A percentile compares a stretch with the other conserved stretches of the same genome.
These are phyloP conservation scores for Trichosporon ovoides DNA, from an alignment of 1,284 basidiomycete species.

Conservation along the genomic window DNA sequence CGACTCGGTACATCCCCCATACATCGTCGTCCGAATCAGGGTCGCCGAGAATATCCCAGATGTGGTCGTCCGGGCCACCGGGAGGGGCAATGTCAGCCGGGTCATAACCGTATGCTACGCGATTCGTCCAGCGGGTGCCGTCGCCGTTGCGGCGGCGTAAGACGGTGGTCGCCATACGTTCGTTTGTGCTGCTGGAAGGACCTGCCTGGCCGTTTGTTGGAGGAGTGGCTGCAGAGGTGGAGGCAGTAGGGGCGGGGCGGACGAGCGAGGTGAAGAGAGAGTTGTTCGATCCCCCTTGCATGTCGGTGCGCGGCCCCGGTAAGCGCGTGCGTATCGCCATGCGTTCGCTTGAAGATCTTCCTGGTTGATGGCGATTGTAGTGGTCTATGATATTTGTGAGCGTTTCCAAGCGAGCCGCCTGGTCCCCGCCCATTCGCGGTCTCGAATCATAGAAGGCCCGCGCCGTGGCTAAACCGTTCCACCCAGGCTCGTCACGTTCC, in stretches of 20 bases:
- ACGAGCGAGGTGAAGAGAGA: not conserved
- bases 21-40: constrained; percentile 61
- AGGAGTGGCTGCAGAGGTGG: not conserved
- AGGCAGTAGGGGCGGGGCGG: not conserved
- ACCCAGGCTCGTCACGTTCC: not conserved
- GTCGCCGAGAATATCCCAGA: constrained; percentile 66
- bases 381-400: not conserved
- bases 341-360: not conserved
- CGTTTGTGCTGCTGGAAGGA: constrained; percentile 4
- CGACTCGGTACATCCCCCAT: constrained; percentile 14
- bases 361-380: not conserved
- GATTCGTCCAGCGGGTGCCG: not conserved
- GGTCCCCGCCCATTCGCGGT: not conserved
- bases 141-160: constrained; percentile 10
- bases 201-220: not conserved
- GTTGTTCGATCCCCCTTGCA: not conserved
- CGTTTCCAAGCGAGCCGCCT: not conserved
- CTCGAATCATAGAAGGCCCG: not conserved
- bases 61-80: constrained; percentile 15
- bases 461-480: constrained; percentile 1
- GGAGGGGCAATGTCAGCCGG: constrained; percentile 17
- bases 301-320: not conserved
- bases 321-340: constrained; percentile 4
- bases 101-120: constrained; percentile 11
- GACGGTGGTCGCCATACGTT: constrained; percentile 14